A percentile compares a stretch with the other conserved stretches of the same genome.
phyloP scores from a whole-genome alignment of 495 filamentous ascomycete species.

The Aspergillus haitiensis region DNA sequence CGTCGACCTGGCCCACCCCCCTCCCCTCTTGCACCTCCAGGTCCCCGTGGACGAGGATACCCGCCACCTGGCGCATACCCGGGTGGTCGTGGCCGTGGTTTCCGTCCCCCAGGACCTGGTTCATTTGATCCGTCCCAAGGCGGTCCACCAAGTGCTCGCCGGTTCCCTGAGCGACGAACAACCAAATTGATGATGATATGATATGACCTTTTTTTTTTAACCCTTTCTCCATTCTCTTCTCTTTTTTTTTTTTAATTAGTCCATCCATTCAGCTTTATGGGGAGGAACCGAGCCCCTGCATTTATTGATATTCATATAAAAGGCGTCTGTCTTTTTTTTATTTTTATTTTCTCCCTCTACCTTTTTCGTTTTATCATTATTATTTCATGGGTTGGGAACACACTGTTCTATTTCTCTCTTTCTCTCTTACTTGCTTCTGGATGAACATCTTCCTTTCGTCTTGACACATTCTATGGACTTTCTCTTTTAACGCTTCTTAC shows the following conservation, averaged over 20 bases:
- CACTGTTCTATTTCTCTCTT: not conserved
- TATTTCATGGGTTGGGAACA: not conserved
- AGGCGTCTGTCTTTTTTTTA: not conserved
- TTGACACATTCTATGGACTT: not conserved
- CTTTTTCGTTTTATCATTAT: not conserved
- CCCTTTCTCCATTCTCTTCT: not conserved
- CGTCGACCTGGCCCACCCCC: slow-evolving; percentile 35
- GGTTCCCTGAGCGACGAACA: slow-evolving; percentile 71
- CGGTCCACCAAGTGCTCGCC: slow-evolving; percentile 37
- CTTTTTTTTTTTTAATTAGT: too few relatives aligned
- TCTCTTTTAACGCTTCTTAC: too few relatives aligned
- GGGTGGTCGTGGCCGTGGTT: slow-evolving; percentile 31
- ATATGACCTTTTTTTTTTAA: slow-evolving; percentile 23
- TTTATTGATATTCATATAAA: not conserved
- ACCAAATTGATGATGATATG: slow-evolving; percentile 88
- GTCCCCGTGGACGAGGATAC: slow-evolving; percentile 23
- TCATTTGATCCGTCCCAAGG: slow-evolving; percentile 24
- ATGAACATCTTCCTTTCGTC: not conserved
- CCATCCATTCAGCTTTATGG: not conserved
- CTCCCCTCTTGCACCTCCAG: slow-evolving; percentile 29
- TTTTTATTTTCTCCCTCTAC: not conserved
- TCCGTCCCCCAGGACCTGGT: slow-evolving; percentile 25
- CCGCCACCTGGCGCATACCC: slow-evolving; percentile 30
- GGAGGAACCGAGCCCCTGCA: not conserved
- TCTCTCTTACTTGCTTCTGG: not conserved